Base-by-base conservation (phyloP, 2,329 filamentous ascomycete species). In the Xylariaceae sp. region DNA sequence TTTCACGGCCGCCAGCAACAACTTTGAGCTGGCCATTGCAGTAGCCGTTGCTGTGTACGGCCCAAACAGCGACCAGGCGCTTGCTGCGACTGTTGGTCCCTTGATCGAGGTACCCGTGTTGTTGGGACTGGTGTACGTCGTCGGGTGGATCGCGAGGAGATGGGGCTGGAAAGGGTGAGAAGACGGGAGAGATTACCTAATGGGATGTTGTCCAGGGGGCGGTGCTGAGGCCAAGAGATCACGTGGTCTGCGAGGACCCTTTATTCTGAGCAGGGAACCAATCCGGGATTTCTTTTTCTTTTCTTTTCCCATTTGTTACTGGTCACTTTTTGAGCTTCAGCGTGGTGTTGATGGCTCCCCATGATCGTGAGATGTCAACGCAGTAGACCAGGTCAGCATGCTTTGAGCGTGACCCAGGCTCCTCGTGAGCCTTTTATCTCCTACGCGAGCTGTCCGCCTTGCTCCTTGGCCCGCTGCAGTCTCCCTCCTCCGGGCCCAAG, bases 11-110 rank as follows among this genome's bases (percentile, higher is more conserved):
- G 89, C 90, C 0, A 96, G 91, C 72, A 96, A 96, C 70, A 96
- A 96, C 71, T 96, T 96, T 69, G 92, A 96, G 76, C 77, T 96
- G 23, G 90, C 92, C 0, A 96, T 96, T 74, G 91, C 91, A 0
- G 91, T 96, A 0, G 89, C 89, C 0, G 86, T 96, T 2, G 88
- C 91, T 0, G 88, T 88, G 0, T 96, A 88, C 74, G 92, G 91
- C 0, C 81, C 87, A 0, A 77, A 88, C 47, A 93, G 89, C 67
- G 85, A 92, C 53, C 86, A 96, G 74, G 91, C 91, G 0, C 76
- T 96, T 50, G 90, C 92, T 0, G 80, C 88, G 6, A 95, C 91
- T 0, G 90, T 96, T 0, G 90, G 91, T 0, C 92, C 92, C 2
- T 74, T 96, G 65, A 88, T 96, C 55, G 91, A 96, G 70, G 91